Percentiles rank a stretch among this genome's conserved stretches.
Evolutionary conservation across 139 green algal genomes (phyloP).

Genomic region (Penium margaritaceum): DNA sequence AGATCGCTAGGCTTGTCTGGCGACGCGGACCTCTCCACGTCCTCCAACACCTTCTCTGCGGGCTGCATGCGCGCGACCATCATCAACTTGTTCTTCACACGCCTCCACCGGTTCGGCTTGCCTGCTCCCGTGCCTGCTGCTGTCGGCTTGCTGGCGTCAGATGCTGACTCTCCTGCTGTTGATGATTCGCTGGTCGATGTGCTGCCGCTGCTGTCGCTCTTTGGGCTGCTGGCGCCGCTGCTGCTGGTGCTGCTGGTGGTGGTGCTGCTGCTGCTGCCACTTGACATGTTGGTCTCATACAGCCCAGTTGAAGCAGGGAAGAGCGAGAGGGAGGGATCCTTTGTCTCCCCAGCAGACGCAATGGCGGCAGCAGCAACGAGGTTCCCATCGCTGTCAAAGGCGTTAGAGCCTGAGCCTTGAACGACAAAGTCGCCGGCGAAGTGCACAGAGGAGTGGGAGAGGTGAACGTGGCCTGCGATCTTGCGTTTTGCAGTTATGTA

Average conservation of each 20-base stretch:
- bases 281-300: too few relatives aligned
- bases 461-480: slow-evolving; percentile 1
- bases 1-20: neutral
- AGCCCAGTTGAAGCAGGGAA: too few relatives aligned
- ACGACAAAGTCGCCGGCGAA: slow-evolving; percentile 13
- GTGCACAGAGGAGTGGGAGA: slow-evolving; percentile 2
- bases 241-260: too few relatives aligned
- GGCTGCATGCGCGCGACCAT: neutral
- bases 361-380: neutral
- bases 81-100: neutral
- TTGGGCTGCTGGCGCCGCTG: too few relatives aligned
- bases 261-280: too few relatives aligned
- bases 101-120: neutral
- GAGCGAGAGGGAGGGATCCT: neutral
- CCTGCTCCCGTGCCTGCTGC: too few relatives aligned
- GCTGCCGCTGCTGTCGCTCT: too few relatives aligned
- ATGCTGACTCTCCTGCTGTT: too few relatives aligned
- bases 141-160: too few relatives aligned
- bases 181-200: too few relatives aligned
- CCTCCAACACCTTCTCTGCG: neutral
- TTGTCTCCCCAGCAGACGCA: neutral
- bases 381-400: neutral
- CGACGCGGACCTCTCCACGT: neutral
- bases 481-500: slow-evolving; percentile 2
- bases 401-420: neutral